These are phyloP conservation scores for Colletotrichum lupini DNA, from an alignment of 2,329 filamentous ascomycete species.

Conservation along the genomic window DNA sequence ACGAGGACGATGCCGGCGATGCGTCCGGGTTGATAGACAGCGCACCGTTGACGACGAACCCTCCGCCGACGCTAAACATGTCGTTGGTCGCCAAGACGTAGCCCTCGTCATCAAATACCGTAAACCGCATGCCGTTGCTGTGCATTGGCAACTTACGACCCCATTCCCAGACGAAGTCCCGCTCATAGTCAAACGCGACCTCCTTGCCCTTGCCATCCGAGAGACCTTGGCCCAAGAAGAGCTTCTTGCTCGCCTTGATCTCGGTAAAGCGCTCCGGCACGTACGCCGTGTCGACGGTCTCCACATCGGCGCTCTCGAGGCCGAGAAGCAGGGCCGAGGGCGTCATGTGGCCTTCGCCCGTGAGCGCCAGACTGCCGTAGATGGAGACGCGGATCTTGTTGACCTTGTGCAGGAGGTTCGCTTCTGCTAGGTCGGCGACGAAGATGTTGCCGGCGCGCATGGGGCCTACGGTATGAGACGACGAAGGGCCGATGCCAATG, in stretches of 20 bases:
- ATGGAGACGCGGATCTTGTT: constrained; percentile 59
- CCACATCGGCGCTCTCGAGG: constrained; percentile 61
- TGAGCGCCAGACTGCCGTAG: constrained; percentile 62
- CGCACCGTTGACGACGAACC: constrained; percentile 62
- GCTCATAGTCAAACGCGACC: constrained; percentile 60
- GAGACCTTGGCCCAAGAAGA: constrained; percentile 55
- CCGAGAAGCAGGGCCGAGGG: constrained; percentile 60
- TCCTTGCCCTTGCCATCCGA: constrained; percentile 53
- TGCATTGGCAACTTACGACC: constrained; percentile 61
- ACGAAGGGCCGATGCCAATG: constrained; percentile 63
- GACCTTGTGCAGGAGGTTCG: constrained; percentile 56
- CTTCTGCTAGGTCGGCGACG: constrained; percentile 58
- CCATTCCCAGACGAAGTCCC: constrained; percentile 63
- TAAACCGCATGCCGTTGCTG: constrained; percentile 64
- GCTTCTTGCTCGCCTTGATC: constrained; percentile 57
- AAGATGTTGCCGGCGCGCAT: constrained; percentile 65
- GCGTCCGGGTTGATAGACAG: constrained; percentile 53
- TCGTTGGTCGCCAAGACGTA: constrained; percentile 60
- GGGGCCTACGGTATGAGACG: constrained; percentile 62
- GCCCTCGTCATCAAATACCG: constrained; percentile 59
- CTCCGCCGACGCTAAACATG: constrained; percentile 63
- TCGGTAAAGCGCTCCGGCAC: constrained; percentile 57
- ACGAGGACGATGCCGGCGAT: constrained; percentile 23
- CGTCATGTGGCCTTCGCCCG: constrained; percentile 64
- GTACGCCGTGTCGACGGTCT: constrained; percentile 60